phyloP scores from a whole-genome alignment of 306 rosid genomes.

The Acacia crassicarpa region DNA sequence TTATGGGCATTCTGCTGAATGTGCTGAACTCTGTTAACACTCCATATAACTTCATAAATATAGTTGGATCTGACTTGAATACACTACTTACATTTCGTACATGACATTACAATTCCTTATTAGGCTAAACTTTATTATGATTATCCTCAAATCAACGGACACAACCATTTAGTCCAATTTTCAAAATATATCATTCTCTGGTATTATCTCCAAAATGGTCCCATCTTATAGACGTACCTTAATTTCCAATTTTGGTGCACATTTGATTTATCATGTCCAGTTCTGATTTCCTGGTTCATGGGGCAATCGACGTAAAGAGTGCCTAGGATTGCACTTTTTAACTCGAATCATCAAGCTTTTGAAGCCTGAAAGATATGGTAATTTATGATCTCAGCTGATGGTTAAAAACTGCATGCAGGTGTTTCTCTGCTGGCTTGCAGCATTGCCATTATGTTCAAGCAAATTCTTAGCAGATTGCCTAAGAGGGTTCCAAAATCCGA shows the following conservation, averaged over 20 bases:
- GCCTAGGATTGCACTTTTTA: neutral
- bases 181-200: neutral
- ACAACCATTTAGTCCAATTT: neutral
- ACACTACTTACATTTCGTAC: conserved; percentile 26
- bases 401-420: conserved; percentile 39
- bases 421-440: conserved; percentile 30
- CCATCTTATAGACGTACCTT: neutral
- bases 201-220: conserved; percentile 6
- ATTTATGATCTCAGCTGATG: conserved; percentile 24
- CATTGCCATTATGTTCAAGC: conserved; percentile 78
- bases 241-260: conserved; percentile 11
- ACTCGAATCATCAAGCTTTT: neutral
- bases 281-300: conserved; percentile 21
- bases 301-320: neutral
- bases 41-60: conserved; percentile 13
- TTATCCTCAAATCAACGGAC: neutral
- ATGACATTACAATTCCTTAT: conserved; percentile 1
- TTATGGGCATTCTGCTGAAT: conserved; percentile 28
- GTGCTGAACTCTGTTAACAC: conserved; percentile 20
- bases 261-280: neutral
- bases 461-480: conserved; percentile 88
- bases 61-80: conserved; percentile 37
- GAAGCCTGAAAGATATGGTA: neutral
- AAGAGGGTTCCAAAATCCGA: conserved; percentile 78
- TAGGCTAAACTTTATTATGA: conserved; percentile 1